Conservation (phyloP, 495 filamentous ascomycete species). For the Umbilicaria muhlenbergii region DNA sequence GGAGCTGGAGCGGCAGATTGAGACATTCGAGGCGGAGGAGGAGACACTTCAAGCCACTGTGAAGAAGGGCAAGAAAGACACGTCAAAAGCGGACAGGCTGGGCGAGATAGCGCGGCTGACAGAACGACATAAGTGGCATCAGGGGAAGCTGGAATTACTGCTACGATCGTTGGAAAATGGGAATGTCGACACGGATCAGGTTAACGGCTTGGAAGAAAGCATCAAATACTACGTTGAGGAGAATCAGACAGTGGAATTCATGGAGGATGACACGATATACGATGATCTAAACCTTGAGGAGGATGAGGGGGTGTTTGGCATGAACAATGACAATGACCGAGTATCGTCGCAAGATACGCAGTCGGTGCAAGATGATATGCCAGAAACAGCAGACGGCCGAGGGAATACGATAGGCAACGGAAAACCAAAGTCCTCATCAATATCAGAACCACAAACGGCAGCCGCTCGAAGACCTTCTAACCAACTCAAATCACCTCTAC, state of each 20-base stretch:
- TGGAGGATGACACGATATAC: slow-evolving; percentile 88
- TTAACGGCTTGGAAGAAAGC: slow-evolving; percentile 72
- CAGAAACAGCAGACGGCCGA: slow-evolving; percentile 37
- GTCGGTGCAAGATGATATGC: slow-evolving; percentile 72
- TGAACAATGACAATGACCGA: slow-evolving; percentile 66
- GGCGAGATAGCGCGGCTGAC: slow-evolving; percentile 67
- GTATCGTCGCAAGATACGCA: slow-evolving; percentile 91
- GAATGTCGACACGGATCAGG: slow-evolving; percentile 68
- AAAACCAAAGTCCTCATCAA: slow-evolving; percentile 34
- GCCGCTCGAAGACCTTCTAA: slow-evolving; percentile 64
- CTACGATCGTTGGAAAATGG: slow-evolving; percentile 85
- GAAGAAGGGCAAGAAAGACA: slow-evolving; percentile 86
- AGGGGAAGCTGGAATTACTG: slow-evolving; percentile 80
- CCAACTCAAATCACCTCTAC: slow-evolving; percentile 86
- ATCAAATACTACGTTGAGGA: slow-evolving; percentile 93
- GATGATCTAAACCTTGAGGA: slow-evolving; percentile 87
- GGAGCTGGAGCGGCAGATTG: slow-evolving; percentile 83
- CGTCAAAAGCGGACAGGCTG: slow-evolving; percentile 68
- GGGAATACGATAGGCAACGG: slow-evolving; percentile 21
- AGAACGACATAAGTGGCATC: slow-evolving; percentile 94
- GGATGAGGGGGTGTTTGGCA: slow-evolving; percentile 74
- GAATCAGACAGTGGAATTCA: slow-evolving; percentile 73
- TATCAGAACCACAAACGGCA: slow-evolving; percentile 30
- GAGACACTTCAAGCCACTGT: slow-evolving; percentile 74
- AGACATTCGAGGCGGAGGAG: slow-evolving; percentile 78